phyloP scores from a whole-genome alignment of 2,329 filamentous ascomycete genomes.

The Ceratocystiopsis sp. region DNA sequence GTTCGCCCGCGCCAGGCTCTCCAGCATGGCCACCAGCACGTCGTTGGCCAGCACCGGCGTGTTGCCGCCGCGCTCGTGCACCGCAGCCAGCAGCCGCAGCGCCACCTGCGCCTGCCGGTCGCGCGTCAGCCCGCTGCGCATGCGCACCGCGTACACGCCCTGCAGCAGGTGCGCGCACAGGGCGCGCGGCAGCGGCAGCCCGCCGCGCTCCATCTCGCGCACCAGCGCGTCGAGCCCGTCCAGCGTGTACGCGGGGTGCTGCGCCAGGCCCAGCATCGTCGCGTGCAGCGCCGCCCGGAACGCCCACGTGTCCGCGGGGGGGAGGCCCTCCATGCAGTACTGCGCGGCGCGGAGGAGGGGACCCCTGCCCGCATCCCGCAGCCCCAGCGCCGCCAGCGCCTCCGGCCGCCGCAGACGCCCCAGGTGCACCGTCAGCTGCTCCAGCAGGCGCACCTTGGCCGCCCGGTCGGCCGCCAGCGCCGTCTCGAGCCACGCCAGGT shows the following conservation, averaged over 20 bases:
- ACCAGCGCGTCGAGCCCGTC: constrained; percentile 15
- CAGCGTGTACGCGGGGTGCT: constrained; percentile 4
- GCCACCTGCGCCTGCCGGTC: constrained; percentile 21
- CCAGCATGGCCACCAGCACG: constrained; percentile 32
- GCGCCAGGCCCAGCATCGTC: constrained; percentile 10
- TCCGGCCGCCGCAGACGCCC: constrained; percentile 6
- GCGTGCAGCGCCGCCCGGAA: constrained; percentile 17
- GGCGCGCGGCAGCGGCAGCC: constrained; percentile 18
- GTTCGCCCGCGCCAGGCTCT: constrained; percentile 19
- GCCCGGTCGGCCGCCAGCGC: constrained; percentile 10
- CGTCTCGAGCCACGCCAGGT: not conserved
- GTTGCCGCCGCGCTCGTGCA: constrained; percentile 28
- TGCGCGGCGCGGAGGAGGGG: not conserved
- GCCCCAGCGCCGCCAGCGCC: not conserved
- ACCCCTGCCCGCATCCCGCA: not conserved
- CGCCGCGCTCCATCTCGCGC: constrained; percentile 22
- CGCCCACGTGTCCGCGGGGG: constrained; percentile 17
- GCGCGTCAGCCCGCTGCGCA: constrained; percentile 3
- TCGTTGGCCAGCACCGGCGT: constrained; percentile 25
- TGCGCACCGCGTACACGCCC: constrained; percentile 17
- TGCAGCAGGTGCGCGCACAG: constrained; percentile 22
- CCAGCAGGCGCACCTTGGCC: constrained; percentile 13
- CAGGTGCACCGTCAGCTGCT: constrained; percentile 12
- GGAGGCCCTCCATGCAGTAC: constrained; percentile 9
- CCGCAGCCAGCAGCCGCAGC: constrained; percentile 25